phyloP scores from a whole-genome alignment of 345 rosid species.

The Mercurialis annua region DNA sequence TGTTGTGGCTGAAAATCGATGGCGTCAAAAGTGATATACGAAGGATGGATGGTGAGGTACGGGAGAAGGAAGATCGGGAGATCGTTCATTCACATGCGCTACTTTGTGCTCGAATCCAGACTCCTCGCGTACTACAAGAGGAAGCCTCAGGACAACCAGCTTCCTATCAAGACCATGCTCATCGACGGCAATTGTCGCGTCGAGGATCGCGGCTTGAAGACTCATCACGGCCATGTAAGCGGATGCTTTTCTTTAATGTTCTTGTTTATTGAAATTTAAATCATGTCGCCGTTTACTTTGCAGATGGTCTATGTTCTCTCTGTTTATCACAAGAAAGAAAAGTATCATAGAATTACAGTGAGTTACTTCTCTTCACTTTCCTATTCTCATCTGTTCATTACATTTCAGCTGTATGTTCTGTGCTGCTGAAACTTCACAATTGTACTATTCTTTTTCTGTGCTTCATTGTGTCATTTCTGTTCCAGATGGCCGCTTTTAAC shows the following conservation, averaged over 20 bases:
- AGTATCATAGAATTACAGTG: slow-evolving; percentile 80
- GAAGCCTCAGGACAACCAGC: slow-evolving; percentile 95
- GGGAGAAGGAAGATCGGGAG: slow-evolving; percentile 97
- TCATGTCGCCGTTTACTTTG: slow-evolving; percentile 1
- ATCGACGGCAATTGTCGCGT: slow-evolving; percentile 98
- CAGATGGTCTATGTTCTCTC: slow-evolving; percentile 98
- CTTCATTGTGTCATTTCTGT: background rate
- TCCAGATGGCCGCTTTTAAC: slow-evolving; percentile 99
- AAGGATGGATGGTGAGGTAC: slow-evolving; percentile 99
- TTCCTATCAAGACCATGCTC: slow-evolving; percentile 92
- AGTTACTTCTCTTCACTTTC: slow-evolving; percentile 3
- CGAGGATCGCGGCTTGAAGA: slow-evolving; percentile 99
- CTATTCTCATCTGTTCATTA: background rate
- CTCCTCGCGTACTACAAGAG: slow-evolving; percentile 96
- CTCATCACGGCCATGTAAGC: slow-evolving; percentile 93
- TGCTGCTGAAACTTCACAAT: background rate
- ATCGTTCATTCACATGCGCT: slow-evolving; percentile 95
- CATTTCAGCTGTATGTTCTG: background rate
- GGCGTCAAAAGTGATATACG: slow-evolving; percentile 86
- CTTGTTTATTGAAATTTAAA: background rate
- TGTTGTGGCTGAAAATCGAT: background rate
- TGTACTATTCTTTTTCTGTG: background rate
- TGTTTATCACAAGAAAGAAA: slow-evolving; percentile 92
- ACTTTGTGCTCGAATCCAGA: slow-evolving; percentile 86
- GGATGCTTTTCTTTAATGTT: slow-evolving; percentile 25